These are phyloP conservation scores for Leishmania major DNA, from an alignment of 208 protist genomes.

Conservation along the genomic window DNA sequence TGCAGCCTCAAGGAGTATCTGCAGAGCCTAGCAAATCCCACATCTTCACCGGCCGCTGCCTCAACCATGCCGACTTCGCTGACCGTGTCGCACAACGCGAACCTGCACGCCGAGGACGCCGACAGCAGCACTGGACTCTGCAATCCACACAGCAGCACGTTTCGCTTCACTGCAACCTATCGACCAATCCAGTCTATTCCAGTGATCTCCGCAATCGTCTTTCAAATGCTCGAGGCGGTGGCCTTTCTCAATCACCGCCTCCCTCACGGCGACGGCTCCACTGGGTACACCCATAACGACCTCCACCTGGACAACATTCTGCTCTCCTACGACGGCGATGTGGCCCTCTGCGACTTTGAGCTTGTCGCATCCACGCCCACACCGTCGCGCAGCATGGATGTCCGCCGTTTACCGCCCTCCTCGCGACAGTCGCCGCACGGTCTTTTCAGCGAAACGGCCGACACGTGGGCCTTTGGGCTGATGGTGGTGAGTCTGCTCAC, in stretches of 20 bases:
- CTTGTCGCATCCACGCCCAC: constrained; percentile 53
- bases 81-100: background rate
- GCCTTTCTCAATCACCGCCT: constrained; percentile 57
- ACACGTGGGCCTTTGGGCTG: constrained; percentile 76
- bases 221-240: constrained; percentile 70
- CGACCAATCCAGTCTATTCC: constrained; percentile 36
- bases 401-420: constrained; percentile 50
- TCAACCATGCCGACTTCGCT: background rate
- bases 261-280: constrained; percentile 45
- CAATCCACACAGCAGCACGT: background rate
- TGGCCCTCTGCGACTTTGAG: constrained; percentile 88
- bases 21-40: constrained; percentile 10
- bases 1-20: constrained; percentile 74
- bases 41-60: background rate
- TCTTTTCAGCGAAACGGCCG: constrained; percentile 53
- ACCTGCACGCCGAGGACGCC: constrained; percentile 7
- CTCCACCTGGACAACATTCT: constrained; percentile 85
- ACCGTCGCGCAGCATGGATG: constrained; percentile 9
- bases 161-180: constrained; percentile 31
- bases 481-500: constrained; percentile 70
- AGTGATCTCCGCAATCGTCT: constrained; percentile 59
- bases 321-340: constrained; percentile 40
- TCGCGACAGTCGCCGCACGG: constrained; percentile 71
- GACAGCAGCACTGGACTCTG: background rate
- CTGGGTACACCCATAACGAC: constrained; percentile 84